A percentile compares a stretch with the other conserved stretches of the same genome.
Conservation (phyloP, 345 rosid species). For the Sisymbrium irio region DNA sequence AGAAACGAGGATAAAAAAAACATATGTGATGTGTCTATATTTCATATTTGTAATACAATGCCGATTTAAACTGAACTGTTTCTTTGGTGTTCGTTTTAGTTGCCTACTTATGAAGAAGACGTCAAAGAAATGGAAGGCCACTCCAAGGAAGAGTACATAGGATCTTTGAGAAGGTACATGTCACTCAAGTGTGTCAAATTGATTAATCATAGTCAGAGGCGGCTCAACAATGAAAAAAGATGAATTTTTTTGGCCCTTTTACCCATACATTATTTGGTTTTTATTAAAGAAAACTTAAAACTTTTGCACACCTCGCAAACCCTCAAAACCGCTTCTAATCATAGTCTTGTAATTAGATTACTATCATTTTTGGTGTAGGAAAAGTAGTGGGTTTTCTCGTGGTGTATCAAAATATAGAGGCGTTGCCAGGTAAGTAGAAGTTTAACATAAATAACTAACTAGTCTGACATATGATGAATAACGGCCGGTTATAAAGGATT, state of each 20-base stretch:
- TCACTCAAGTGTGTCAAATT: background rate
- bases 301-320: no score
- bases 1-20: background rate
- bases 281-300: no score
- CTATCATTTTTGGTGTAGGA: slow-evolving; percentile 43
- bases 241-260: no score
- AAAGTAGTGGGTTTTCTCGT: slow-evolving; percentile 95
- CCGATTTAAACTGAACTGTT: background rate
- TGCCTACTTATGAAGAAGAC: slow-evolving; percentile 55
- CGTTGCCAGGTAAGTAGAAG: slow-evolving; percentile 67
- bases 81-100: slow-evolving; percentile 33
- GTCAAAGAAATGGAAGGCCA: slow-evolving; percentile 74
- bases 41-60: background rate
- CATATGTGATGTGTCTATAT: background rate
- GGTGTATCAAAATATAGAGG: slow-evolving; percentile 96
- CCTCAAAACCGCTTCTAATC: no score
- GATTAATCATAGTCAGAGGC: background rate
- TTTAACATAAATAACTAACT: background rate
- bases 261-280: no score
- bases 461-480: background rate
- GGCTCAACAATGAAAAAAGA: no score
- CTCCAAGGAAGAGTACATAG: slow-evolving; percentile 83
- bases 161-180: slow-evolving; percentile 76
- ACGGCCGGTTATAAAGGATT: background rate
- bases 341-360: no score